Evolutionary conservation across 352 stramenopile genomes (phyloP).

Genomic region (Phytophthora sp.): DNA sequence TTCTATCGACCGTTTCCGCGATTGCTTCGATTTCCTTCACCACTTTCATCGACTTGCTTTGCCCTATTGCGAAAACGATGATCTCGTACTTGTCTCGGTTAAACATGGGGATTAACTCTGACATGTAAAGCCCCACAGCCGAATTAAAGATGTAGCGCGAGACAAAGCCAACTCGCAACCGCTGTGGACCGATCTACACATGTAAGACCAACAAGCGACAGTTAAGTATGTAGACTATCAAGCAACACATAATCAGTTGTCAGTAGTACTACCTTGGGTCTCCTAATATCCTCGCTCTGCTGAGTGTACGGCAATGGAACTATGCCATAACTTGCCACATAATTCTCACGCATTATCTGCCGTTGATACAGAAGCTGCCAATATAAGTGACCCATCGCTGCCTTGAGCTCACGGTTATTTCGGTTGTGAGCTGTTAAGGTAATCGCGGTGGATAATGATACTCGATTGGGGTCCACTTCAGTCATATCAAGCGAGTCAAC

Average conservation of each 20-base stretch:
- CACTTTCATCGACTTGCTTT: slow-evolving; percentile 60
- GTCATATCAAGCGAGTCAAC: slow-evolving; percentile 40
- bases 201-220: slow-evolving; percentile 11
- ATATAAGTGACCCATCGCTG: slow-evolving; percentile 60
- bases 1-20: slow-evolving; percentile 41
- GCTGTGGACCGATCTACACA: slow-evolving; percentile 35
- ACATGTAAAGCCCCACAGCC: slow-evolving; percentile 62
- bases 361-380: slow-evolving; percentile 47
- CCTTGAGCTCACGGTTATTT: slow-evolving; percentile 75
- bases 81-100: slow-evolving; percentile 70
- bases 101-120: slow-evolving; percentile 64
- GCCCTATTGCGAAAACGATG: slow-evolving; percentile 68
- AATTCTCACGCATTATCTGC: slow-evolving; percentile 45
- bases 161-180: slow-evolving; percentile 71
- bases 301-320: slow-evolving; percentile 45
- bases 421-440: slow-evolving; percentile 67
- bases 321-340: slow-evolving; percentile 56
- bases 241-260: too few relatives aligned
- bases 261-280: slow-evolving; percentile 33
- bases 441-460: slow-evolving; percentile 63
- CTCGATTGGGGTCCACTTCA: slow-evolving; percentile 59
- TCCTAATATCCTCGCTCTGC: slow-evolving; percentile 14
- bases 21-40: slow-evolving; percentile 55
- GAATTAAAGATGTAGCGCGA: slow-evolving; percentile 65
- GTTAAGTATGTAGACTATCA: too few relatives aligned